Percentiles rank a stretch among this genome's conserved stretches.
Conservation (phyloP, 2,329 filamentous ascomycete species). For the Phaeosphaeriaceae sp. region DNA sequence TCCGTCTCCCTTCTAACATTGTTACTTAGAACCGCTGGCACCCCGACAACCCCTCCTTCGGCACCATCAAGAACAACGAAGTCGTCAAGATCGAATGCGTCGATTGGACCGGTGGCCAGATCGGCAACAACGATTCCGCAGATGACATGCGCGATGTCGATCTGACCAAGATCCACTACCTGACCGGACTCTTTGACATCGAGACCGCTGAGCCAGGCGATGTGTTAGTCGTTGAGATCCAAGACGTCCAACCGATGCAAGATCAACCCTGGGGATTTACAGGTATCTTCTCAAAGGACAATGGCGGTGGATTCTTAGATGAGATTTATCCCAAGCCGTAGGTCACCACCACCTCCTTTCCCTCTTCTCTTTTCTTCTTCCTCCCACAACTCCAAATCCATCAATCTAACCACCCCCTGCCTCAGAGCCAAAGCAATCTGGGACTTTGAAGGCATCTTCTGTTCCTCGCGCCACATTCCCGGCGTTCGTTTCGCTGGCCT, state of each 20-base stretch:
- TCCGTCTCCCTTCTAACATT: not conserved
- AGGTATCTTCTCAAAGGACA: constrained; percentile 78
- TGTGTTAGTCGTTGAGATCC: constrained; percentile 85
- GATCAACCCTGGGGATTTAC: constrained; percentile 91
- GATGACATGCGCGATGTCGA: constrained; percentile 88
- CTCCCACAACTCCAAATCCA: not conserved
- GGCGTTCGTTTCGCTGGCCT: constrained; percentile 87
- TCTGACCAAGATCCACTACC: constrained; percentile 83
- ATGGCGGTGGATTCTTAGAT: constrained; percentile 89
- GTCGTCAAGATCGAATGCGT: constrained; percentile 93
- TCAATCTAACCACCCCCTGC: not conserved
- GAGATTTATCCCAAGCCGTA: constrained; percentile 85
- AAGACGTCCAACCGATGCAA: constrained; percentile 88
- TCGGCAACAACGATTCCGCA: constrained; percentile 87
- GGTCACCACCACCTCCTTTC: constrained; percentile 30
- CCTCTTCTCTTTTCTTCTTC: not conserved
- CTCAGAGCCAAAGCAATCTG: constrained; percentile 75
- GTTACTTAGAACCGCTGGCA: constrained; percentile 98
- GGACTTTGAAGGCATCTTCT: constrained; percentile 82
- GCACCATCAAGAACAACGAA: constrained; percentile 80
- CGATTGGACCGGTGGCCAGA: constrained; percentile 79
- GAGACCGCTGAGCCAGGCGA: constrained; percentile 86
- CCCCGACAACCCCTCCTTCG: constrained; percentile 79
- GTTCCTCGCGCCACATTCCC: constrained; percentile 75
- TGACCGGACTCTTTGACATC: constrained; percentile 88